A percentile compares a stretch with the other conserved stretches of the same genome.
Conservation (phyloP, 1,284 basidiomycete genomes). For the Rhizoctonia solani region DNA sequence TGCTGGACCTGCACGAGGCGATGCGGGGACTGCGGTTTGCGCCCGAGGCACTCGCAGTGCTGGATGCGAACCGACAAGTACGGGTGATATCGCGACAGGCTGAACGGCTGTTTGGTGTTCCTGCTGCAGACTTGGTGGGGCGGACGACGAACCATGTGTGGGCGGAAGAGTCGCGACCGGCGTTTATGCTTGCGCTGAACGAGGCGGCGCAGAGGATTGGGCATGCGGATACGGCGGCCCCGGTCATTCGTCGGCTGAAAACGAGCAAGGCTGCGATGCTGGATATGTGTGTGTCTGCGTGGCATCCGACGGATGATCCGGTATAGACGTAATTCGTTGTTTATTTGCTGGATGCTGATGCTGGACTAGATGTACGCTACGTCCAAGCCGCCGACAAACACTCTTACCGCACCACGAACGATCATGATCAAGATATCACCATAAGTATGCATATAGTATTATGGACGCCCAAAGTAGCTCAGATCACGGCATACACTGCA, state of each 20-base stretch:
- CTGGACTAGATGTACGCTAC: constrained; percentile 12
- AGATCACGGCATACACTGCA: too few species aligned
- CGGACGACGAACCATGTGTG: constrained; percentile 27
- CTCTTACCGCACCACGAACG: neutral
- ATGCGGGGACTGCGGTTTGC: constrained; percentile 32
- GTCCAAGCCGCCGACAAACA: neutral
- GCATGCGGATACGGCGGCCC: neutral
- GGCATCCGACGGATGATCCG: constrained; percentile 30
- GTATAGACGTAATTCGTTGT: neutral
- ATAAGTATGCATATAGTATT: too few species aligned
- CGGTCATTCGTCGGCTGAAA: constrained; percentile 17
- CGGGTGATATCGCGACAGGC: constrained; percentile 15
- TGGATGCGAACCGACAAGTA: constrained; percentile 26
- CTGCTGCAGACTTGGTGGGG: constrained; percentile 11
- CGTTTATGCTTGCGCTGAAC: constrained; percentile 27
- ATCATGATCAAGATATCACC: too few species aligned
- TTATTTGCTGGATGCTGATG: neutral
- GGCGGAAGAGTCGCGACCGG: neutral
- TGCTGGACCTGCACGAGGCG: constrained; percentile 31
- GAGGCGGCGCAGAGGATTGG: constrained; percentile 26
- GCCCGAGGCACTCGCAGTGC: constrained; percentile 15
- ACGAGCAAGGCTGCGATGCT: neutral
- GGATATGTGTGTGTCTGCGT: constrained; percentile 29
- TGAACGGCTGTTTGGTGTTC: constrained; percentile 17
- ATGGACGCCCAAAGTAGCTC: too few species aligned